Base-by-base conservation (phyloP, 768 basidiomycete species). In the Lentinula detonsa region DNA sequence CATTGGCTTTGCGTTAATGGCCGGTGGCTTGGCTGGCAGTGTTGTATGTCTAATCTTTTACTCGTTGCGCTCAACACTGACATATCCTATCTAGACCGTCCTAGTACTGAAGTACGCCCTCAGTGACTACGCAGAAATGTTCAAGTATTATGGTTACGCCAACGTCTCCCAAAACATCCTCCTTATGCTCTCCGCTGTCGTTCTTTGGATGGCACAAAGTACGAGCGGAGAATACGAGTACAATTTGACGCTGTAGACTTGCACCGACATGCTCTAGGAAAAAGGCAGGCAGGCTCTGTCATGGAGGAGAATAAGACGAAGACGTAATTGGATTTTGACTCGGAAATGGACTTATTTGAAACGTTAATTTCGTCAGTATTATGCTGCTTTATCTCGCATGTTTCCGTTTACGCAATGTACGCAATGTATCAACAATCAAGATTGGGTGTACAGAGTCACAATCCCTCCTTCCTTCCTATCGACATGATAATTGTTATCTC, bases 1-100 rank as follows among this genome's bases (percentile, higher is more conserved):
- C 73, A 82, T 98, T 62, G 96, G 96, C 1, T 97, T 99, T 68
- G 95, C 96, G 0, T 72, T 98, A 50, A 95, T 99, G 94, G 97
- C 97, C 2, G 96, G 97, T 7, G 97, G 97, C 0, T 71, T 98
- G 49, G 97, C 96, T n/a, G 97, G 96, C 54, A 95, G 94, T 69
- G 85, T 97, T 70, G 95, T 98, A 69, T 67, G 95, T 85, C 39
- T 42, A 39, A 45, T 33, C 57, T 56, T 48, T 5, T 31, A 4
- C 28, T 56, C 35, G 33, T 31, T 16, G 4, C 31, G 50, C 16
- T 51, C 53, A 39, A 28, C 57, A 62, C 43, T 45, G 31, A 16
- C 13, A 33, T 16, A 18, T n/a, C 28, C 57, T 43, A 13, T 35
- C 1, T 70, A 98, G 95, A 89, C 90, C 13, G 80, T 97, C 9